Percentiles rank a stretch among this genome's conserved stretches.
phyloP scores from a whole-genome alignment of 2,329 filamentous ascomycete species.

The Ceratocystis diversiconidia region DNA sequence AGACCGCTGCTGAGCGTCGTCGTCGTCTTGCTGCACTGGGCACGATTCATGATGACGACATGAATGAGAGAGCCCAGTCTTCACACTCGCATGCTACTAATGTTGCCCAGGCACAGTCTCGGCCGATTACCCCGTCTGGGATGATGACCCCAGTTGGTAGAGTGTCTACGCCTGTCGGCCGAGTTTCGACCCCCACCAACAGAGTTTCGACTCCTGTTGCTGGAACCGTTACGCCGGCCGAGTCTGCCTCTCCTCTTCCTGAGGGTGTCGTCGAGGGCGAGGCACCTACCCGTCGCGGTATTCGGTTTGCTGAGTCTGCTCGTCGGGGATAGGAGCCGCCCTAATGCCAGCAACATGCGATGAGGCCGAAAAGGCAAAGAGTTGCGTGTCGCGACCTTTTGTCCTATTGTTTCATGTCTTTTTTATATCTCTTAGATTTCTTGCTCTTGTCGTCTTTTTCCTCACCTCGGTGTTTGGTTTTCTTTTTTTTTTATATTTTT shows the following conservation, averaged over 20 bases:
- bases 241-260: constrained; percentile 29
- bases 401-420: background rate
- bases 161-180: constrained; percentile 29
- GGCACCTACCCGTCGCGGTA: constrained; percentile 39
- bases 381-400: background rate
- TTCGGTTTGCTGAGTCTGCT: constrained; percentile 42
- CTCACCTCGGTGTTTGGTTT: background rate
- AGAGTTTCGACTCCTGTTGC: constrained; percentile 30
- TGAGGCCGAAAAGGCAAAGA: background rate
- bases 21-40: constrained; percentile 62
- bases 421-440: constrained; percentile 1
- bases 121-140: constrained; percentile 31
- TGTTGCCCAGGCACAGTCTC: constrained; percentile 35
- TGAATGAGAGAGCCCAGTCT: constrained; percentile 57
- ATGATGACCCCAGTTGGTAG: constrained; percentile 28
- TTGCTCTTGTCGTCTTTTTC: background rate
- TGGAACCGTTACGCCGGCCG: constrained; percentile 32
- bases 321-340: background rate
- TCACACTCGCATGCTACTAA: constrained; percentile 39
- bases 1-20: constrained; percentile 62
- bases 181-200: constrained; percentile 36
- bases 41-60: constrained; percentile 32
- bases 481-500: background rate
- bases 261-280: constrained; percentile 39
- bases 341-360: background rate